A percentile compares a stretch with the other conserved stretches of the same genome.
phyloP scores from a whole-genome alignment of 768 basidiomycete species.

The Kwoniella sp. region DNA sequence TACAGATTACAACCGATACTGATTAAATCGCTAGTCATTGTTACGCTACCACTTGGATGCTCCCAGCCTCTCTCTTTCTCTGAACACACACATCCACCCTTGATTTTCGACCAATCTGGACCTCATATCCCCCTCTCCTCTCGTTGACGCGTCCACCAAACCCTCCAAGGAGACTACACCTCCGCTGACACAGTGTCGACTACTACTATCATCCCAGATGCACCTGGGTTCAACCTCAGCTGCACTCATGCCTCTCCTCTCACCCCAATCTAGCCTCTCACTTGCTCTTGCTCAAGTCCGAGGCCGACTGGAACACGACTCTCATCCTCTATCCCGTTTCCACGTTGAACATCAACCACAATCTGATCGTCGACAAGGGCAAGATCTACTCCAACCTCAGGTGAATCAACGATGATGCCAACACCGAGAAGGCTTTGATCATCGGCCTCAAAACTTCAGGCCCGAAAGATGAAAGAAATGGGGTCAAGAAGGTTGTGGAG shows the following conservation, averaged over 20 bases:
- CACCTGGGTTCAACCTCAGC: constrained; percentile 33
- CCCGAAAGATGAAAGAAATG: constrained; percentile 7
- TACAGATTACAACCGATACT: no score
- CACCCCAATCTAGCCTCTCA: constrained; percentile 30
- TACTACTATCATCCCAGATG: constrained; percentile 15
- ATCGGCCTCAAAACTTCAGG: constrained; percentile 18
- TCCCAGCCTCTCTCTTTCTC: no score
- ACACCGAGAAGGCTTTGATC: constrained; percentile 21
- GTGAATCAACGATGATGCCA: constrained; percentile 4
- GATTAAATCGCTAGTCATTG: no score
- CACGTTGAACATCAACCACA: constrained; percentile 20
- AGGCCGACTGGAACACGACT: constrained; percentile 20
- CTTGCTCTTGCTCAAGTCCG: constrained; percentile 30
- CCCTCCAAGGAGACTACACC: no score
- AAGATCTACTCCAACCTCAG: constrained; percentile 22
- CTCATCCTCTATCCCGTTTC: constrained; percentile 31
- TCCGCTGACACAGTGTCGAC: no score
- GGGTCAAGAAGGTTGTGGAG: constrained; percentile 32
- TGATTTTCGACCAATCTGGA: no score
- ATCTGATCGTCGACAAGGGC: constrained; percentile 21
- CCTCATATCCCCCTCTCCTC: neutral
- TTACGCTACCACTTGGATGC: no score
- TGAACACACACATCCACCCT: no score
- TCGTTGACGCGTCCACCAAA: neutral
- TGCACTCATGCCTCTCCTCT: constrained; percentile 4